Percentiles rank a stretch among this genome's conserved stretches.
These are phyloP conservation scores for Arthromyces matolae DNA, from an alignment of 768 basidiomycete species.

Conservation along the genomic window DNA sequence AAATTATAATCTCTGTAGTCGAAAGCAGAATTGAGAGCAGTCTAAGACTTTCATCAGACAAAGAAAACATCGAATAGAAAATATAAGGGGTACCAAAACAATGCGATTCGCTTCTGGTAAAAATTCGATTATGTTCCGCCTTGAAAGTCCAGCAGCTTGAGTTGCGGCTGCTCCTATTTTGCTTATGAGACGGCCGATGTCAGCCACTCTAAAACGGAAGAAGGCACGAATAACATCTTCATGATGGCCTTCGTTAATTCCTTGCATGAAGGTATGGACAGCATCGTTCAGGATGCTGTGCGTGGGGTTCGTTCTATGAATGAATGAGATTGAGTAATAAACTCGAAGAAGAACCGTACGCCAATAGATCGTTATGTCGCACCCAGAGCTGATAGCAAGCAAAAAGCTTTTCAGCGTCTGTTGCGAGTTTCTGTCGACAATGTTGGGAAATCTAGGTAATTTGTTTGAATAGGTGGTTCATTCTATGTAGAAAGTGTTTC, in stretches of 20 bases:
- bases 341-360: constrained; percentile 30
- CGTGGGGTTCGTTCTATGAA: constrained; percentile 46
- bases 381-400: constrained; percentile 81
- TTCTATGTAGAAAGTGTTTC: not conserved
- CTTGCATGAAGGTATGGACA: constrained; percentile 65
- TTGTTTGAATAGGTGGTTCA: not conserved
- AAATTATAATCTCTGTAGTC: constrained; percentile 72
- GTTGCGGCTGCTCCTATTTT: constrained; percentile 51
- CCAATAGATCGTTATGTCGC: constrained; percentile 63
- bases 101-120: constrained; percentile 69
- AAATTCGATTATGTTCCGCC: constrained; percentile 38
- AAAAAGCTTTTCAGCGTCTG: constrained; percentile 84
- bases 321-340: not conserved
- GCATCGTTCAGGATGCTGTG: constrained; percentile 68
- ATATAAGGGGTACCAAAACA: constrained; percentile 50
- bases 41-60: too few relatives aligned
- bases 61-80: not conserved
- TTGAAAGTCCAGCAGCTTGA: constrained; percentile 39
- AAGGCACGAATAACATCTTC: constrained; percentile 83
- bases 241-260: constrained; percentile 48
- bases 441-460: constrained; percentile 69
- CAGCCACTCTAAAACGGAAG: constrained; percentile 65
- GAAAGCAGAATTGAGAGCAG: constrained; percentile 65
- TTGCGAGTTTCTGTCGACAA: constrained; percentile 69
- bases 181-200: constrained; percentile 66